Percentiles rank a stretch among this genome's conserved stretches.
These are phyloP conservation scores for Metarhizium humberi DNA, from an alignment of 2,329 filamentous ascomycete genomes.

Conservation along the genomic window DNA sequence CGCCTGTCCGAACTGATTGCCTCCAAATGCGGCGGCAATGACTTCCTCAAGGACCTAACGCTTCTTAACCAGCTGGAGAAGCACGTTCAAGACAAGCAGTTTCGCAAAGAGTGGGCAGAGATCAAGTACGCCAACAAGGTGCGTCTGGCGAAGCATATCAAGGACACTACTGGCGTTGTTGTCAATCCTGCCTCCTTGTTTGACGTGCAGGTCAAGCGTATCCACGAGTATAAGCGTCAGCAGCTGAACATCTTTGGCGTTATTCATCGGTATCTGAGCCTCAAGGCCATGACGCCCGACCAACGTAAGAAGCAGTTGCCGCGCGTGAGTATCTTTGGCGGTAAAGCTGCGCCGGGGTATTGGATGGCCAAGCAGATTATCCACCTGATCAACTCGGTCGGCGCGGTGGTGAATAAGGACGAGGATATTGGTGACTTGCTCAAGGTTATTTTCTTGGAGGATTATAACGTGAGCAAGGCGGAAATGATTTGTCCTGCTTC, in stretches of 20 bases:
- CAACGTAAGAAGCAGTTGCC: conserved; percentile 80
- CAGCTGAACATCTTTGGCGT: conserved; percentile 99
- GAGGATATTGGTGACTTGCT: conserved; percentile 84
- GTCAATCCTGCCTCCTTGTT: conserved; percentile 87
- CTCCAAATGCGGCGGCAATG: conserved; percentile 72
- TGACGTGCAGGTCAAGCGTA: conserved; percentile 96
- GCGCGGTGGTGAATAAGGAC: conserved; percentile 84
- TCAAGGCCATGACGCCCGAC: conserved; percentile 77
- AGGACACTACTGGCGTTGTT: conserved; percentile 64
- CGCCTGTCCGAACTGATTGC: conserved; percentile 85
- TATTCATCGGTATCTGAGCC: conserved; percentile 82
- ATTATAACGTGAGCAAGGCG: conserved; percentile 99
- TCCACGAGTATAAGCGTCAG: conserved; percentile 98
- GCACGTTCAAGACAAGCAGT: conserved; percentile 76
- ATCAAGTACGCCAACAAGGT: conserved; percentile 98
- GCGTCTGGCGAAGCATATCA: conserved; percentile 83
- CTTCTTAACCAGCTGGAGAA: conserved; percentile 76
- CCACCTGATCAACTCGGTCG: conserved; percentile 89
- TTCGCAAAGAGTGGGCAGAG: conserved; percentile 89
- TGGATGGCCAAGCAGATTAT: conserved; percentile 99
- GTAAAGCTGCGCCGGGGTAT: conserved; percentile 95
- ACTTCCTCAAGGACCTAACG: conserved; percentile 85
- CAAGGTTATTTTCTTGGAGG: conserved; percentile 94
- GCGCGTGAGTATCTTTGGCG: conserved; percentile 91
- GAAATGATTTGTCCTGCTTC: conserved; percentile 93